These are phyloP conservation scores for Boletus rex-veris DNA, from an alignment of 768 basidiomycete genomes.

Conservation along the genomic window DNA sequence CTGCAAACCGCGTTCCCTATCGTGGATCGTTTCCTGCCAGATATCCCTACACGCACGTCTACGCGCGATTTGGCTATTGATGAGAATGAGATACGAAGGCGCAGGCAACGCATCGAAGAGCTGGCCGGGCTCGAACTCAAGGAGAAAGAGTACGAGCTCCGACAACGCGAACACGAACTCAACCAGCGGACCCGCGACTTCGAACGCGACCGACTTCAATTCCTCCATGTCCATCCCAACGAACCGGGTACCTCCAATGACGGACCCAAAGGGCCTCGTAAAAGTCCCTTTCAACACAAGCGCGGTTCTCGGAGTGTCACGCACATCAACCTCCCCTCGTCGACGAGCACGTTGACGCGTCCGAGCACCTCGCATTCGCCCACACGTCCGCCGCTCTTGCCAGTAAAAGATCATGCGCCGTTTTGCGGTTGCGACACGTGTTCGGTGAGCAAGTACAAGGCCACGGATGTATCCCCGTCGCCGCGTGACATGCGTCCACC, in stretches of 20 bases:
- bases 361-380: slow-evolving; percentile 29
- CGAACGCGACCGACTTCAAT: slow-evolving; percentile 50
- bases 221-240: slow-evolving; percentile 34
- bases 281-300: slow-evolving; percentile 24
- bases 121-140: slow-evolving; percentile 49
- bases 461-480: slow-evolving; percentile 23
- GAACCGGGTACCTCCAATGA: slow-evolving; percentile 28
- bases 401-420: slow-evolving; percentile 46
- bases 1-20: slow-evolving; percentile 37
- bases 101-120: slow-evolving; percentile 46
- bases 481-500: slow-evolving; percentile 39
- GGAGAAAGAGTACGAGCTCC: slow-evolving; percentile 53
- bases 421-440: slow-evolving; percentile 68
- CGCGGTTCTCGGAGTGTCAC: slow-evolving; percentile 30
- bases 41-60: slow-evolving; percentile 18
- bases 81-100: slow-evolving; percentile 28
- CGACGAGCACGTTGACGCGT: slow-evolving; percentile 9
- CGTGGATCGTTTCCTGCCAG: slow-evolving; percentile 24
- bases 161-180: slow-evolving; percentile 53
- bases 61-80: slow-evolving; percentile 18
- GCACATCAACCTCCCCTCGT: slow-evolving; percentile 22
- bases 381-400: slow-evolving; percentile 26
- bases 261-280: slow-evolving; percentile 26
- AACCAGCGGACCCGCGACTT: slow-evolving; percentile 52
- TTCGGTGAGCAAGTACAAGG: slow-evolving; percentile 55